phyloP scores from a whole-genome alignment of 2,329 filamentous ascomycete species.

The Fusarium temperatum region DNA sequence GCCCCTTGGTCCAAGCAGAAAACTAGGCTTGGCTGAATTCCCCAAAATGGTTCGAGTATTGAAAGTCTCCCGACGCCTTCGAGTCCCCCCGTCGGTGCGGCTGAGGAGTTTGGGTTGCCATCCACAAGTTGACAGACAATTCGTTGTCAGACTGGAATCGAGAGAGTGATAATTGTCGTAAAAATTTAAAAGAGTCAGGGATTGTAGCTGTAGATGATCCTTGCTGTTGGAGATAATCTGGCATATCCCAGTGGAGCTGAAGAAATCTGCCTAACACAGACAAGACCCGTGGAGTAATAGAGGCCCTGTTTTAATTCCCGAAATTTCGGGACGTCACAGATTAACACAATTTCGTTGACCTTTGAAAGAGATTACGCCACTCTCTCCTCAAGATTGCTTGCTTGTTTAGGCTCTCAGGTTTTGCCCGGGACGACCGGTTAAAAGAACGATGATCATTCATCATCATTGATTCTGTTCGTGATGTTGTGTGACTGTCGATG shows the following conservation, averaged over 20 bases:
- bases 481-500: slow-evolving; percentile 15
- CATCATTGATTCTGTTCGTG: background rate
- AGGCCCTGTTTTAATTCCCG: slow-evolving; percentile 25
- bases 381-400: slow-evolving; percentile 11
- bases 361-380: slow-evolving; percentile 29
- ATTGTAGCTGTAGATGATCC: slow-evolving; percentile 1
- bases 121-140: background rate
- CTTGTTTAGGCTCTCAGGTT: background rate
- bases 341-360: slow-evolving; percentile 12
- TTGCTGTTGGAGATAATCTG: slow-evolving; percentile 12
- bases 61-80: slow-evolving; percentile 25
- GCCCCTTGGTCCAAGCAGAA: slow-evolving; percentile 36
- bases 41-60: slow-evolving; percentile 26
- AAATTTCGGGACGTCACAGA: slow-evolving; percentile 34
- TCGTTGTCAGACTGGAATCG: background rate
- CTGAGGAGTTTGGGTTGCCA: background rate
- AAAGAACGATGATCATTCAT: slow-evolving; percentile 1
- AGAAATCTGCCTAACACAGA: background rate
- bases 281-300: slow-evolving; percentile 27
- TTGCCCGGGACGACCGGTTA: slow-evolving; percentile 19
- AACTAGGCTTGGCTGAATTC: slow-evolving; percentile 26
- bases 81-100: slow-evolving; percentile 5
- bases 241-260: slow-evolving; percentile 14
- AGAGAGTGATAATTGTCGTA: background rate
- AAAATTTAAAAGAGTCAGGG: background rate